Percentiles rank a stretch among this genome's conserved stretches.
Conservation (phyloP, 257 asterid genomes). For the Fraxinus quadrangulata region DNA sequence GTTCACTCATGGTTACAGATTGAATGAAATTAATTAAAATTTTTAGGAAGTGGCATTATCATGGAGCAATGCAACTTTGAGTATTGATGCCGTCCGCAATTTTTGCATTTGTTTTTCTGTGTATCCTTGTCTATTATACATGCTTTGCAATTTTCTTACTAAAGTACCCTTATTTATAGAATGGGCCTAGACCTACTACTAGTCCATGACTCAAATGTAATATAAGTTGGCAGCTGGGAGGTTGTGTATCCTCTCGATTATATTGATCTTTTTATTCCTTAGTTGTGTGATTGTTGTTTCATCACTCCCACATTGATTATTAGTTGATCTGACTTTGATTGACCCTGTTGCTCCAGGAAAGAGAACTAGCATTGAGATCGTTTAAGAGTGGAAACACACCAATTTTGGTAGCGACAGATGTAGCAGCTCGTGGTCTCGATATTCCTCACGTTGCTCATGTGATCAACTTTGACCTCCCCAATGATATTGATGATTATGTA, state of each 20-base stretch:
- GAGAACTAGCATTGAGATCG: slow-evolving; percentile 76
- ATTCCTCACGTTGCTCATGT: slow-evolving; percentile 85
- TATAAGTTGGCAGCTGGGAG: not conserved
- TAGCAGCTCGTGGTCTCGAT: slow-evolving; percentile 94
- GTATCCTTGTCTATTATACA: not conserved
- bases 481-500: slow-evolving; percentile 82
- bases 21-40: not conserved
- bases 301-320: not conserved
- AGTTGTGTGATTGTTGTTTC: not conserved
- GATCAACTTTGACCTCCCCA: slow-evolving; percentile 83
- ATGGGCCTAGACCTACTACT: not conserved
- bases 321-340: slow-evolving; percentile 1
- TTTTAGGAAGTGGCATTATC: not conserved
- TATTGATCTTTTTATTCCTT: not conserved
- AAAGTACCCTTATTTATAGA: not conserved
- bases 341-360: slow-evolving; percentile 53
- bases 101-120: not conserved
- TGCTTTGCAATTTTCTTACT: not conserved
- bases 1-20: not conserved
- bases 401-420: slow-evolving; percentile 87
- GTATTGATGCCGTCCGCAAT: not conserved
- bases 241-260: not conserved
- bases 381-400: slow-evolving; percentile 86
- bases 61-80: not conserved
- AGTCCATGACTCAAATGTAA: not conserved